A percentile compares a stretch with the other conserved stretches of the same genome.
These are phyloP conservation scores for Papiliotrema fonsecae DNA, from an alignment of 1,284 basidiomycete species.

Conservation along the genomic window DNA sequence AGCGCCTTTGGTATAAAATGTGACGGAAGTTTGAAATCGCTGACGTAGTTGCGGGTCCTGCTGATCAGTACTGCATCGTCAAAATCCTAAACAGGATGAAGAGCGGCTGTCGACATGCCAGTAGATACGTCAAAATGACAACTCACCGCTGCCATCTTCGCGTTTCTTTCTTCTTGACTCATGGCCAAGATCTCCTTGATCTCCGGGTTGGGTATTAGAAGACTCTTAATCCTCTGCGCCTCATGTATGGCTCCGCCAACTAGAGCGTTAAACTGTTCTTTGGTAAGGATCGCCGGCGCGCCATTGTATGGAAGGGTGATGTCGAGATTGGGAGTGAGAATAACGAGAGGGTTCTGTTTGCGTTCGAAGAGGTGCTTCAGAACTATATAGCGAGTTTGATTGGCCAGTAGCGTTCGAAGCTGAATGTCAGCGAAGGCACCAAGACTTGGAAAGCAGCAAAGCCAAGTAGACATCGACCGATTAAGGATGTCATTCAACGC, in stretches of 20 bases:
- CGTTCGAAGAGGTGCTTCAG: background rate
- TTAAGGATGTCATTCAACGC: no score
- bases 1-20: slow-evolving; percentile 4
- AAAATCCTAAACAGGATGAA: background rate
- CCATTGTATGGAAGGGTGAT: slow-evolving; percentile 12
- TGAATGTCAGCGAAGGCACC: background rate
- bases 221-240: background rate
- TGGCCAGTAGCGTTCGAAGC: slow-evolving; percentile 1
- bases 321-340: slow-evolving; percentile 15
- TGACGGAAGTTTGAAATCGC: slow-evolving; percentile 1
- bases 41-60: slow-evolving; percentile 2
- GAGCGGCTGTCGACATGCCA: background rate
- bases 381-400: background rate
- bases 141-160: slow-evolving; percentile 1
- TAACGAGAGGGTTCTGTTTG: slow-evolving; percentile 14
- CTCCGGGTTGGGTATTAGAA: background rate
- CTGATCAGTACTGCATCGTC: background rate
- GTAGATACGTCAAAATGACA: background rate
- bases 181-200: slow-evolving; percentile 2
- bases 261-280: slow-evolving; percentile 10
- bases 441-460: no score
- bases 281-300: slow-evolving; percentile 11
- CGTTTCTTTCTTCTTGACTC: background rate
- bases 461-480: no score
- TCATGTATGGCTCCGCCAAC: slow-evolving; percentile 7